A percentile compares a stretch with the other conserved stretches of the same genome.
phyloP scores from a whole-genome alignment of 306 rosid species.

The Dalbergia cochinchinensis region DNA sequence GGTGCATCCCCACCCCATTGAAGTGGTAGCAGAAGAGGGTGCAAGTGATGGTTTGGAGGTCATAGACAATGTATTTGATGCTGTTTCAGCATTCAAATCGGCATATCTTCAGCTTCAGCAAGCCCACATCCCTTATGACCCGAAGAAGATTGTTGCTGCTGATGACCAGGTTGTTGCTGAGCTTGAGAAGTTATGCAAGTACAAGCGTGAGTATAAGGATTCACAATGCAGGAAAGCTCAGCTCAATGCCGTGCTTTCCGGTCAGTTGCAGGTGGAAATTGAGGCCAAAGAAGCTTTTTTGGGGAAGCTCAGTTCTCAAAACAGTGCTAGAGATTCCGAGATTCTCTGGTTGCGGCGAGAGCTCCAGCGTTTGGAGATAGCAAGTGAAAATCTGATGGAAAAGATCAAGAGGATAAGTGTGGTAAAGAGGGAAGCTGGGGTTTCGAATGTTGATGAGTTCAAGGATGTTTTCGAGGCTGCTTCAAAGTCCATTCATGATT shows the following conservation, averaged over 20 bases:
- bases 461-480: slow-evolving; percentile 60
- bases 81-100: slow-evolving; percentile 71
- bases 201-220: slow-evolving; percentile 64
- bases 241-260: slow-evolving; percentile 42
- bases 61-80: slow-evolving; percentile 61
- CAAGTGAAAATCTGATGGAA: slow-evolving; percentile 52
- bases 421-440: slow-evolving; percentile 53
- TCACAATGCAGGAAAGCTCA: slow-evolving; percentile 44
- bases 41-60: slow-evolving; percentile 49
- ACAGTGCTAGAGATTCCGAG: slow-evolving; percentile 59
- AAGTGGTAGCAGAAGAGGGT: slow-evolving; percentile 41
- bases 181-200: slow-evolving; percentile 75
- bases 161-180: slow-evolving; percentile 68
- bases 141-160: slow-evolving; percentile 73
- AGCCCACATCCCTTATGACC: slow-evolving; percentile 83
- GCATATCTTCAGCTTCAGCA: slow-evolving; percentile 85
- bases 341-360: slow-evolving; percentile 48
- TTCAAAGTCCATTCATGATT: slow-evolving; percentile 78
- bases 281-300: slow-evolving; percentile 57
- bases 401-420: slow-evolving; percentile 54
- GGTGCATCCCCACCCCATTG: slow-evolving; percentile 58
- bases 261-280: slow-evolving; percentile 54
- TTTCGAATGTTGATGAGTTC: slow-evolving; percentile 56
- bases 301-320: slow-evolving; percentile 63
- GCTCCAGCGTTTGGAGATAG: slow-evolving; percentile 58